Conservation (phyloP, 805 yeast species). For the Kodamaea jinghongensis region DNA sequence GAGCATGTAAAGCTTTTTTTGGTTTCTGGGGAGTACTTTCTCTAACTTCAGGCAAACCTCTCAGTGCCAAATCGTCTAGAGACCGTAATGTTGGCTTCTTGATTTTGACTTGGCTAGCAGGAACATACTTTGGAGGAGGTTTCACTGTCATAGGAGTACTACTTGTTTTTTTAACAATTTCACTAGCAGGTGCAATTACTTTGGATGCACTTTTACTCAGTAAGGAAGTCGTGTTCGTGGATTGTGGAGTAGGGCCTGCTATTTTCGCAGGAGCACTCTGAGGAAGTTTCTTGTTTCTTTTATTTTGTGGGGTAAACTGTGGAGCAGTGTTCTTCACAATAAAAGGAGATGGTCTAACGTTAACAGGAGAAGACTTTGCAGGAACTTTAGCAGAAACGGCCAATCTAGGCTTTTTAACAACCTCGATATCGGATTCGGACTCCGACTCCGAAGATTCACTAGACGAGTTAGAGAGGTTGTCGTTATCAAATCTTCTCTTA, state of each 20-base stretch:
- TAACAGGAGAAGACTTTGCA: conserved; percentile 7
- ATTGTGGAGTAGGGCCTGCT: neutral
- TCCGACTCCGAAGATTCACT: conserved; percentile 21
- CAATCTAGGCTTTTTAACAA: conserved; percentile 21
- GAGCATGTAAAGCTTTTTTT: too few relatives aligned
- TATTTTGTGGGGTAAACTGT: conserved; percentile 1
- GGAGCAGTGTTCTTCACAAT: too few relatives aligned
- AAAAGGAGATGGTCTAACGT: conserved; percentile 8
- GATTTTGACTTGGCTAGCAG: conserved; percentile 9
- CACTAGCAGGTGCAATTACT: neutral
- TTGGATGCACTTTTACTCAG: conserved; percentile 9
- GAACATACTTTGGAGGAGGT: neutral
- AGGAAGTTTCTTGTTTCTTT: neutral
- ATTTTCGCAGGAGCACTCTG: conserved; percentile 10
- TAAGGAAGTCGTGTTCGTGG: neutral
- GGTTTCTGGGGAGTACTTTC: conserved; percentile 19
- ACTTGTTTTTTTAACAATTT: neutral
- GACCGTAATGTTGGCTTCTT: conserved; percentile 45
- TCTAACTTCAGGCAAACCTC: conserved; percentile 67
- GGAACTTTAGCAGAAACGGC: conserved; percentile 11
- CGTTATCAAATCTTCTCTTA: conserved; percentile 12
- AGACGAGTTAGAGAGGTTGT: conserved; percentile 11
- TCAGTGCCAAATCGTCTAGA: conserved; percentile 55
- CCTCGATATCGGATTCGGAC: conserved; percentile 13
- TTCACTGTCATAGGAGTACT: conserved; percentile 1